Conservation (phyloP, 192 early-diverging fungal genomes). For the Linnemannia elongata region DNA sequence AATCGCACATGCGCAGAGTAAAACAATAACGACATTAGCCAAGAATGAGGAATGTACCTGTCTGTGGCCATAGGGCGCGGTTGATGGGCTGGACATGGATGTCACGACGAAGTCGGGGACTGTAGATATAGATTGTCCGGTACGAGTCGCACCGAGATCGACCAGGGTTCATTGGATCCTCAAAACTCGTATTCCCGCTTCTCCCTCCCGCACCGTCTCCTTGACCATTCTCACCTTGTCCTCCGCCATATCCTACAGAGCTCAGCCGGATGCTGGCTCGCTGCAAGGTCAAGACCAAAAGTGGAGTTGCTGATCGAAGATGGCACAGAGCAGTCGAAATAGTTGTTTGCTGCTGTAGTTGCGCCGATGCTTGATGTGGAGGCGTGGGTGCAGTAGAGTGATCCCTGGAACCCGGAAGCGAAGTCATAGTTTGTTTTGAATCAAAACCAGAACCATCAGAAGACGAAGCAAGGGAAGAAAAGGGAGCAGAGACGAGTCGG, state of each 20-base stretch:
- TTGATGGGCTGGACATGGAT: constrained; percentile 27
- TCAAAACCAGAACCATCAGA: no score
- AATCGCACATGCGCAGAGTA: background rate
- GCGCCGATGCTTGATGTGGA: background rate
- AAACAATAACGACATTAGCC: background rate
- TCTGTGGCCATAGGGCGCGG: constrained; percentile 22
- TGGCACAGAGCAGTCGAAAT: background rate
- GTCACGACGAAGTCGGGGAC: constrained; percentile 29
- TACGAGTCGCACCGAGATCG: constrained; percentile 14
- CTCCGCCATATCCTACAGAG: background rate
- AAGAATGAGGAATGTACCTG: constrained; percentile 11
- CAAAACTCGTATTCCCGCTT: background rate
- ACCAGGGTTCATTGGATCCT: constrained; percentile 11
- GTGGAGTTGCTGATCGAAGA: background rate
- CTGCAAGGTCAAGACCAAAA: constrained; percentile 23
- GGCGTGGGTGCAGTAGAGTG: background rate
- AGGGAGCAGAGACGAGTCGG: constrained; percentile 4
- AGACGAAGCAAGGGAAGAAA: no score
- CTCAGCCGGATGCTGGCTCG: constrained; percentile 4
- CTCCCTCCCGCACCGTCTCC: background rate
- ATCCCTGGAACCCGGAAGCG: background rate
- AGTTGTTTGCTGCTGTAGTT: background rate
- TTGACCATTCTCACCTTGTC: background rate
- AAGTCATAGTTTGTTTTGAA: background rate
- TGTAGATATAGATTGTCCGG: constrained; percentile 44